These are phyloP conservation scores for Tricholoma terreum DNA, from an alignment of 768 basidiomycete genomes.

Conservation along the genomic window DNA sequence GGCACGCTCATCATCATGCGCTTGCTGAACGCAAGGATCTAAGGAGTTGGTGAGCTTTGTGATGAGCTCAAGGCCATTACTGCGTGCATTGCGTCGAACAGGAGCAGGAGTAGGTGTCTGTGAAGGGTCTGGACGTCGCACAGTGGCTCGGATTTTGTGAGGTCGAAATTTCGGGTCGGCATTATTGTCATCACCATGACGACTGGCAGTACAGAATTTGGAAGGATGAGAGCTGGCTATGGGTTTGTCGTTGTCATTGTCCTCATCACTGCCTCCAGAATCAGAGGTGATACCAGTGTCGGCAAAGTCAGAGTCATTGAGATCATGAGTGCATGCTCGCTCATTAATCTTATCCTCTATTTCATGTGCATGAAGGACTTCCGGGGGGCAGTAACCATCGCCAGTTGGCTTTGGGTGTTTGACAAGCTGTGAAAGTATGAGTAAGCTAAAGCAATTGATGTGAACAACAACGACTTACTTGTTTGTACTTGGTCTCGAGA, in stretches of 20 bases:
- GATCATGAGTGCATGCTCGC: slow-evolving; percentile 8
- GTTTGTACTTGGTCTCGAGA: slow-evolving; percentile 23
- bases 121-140: slow-evolving; percentile 5
- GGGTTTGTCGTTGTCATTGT: slow-evolving; percentile 3
- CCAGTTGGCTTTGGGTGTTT: slow-evolving; percentile 30
- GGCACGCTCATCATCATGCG: slow-evolving; percentile 21
- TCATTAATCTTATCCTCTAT: slow-evolving; percentile 15
- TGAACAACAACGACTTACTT: slow-evolving; percentile 13
- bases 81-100: slow-evolving; percentile 7
- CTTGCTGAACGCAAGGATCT: slow-evolving; percentile 21
- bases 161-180: neutral
- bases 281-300: slow-evolving; percentile 1
- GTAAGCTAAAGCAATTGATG: neutral
- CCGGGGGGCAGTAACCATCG: slow-evolving; percentile 13
- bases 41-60: slow-evolving; percentile 16
- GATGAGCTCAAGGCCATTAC: slow-evolving; percentile 17
- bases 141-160: neutral
- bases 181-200: neutral
- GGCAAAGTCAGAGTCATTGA: slow-evolving; percentile 9
- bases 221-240: neutral
- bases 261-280: slow-evolving; percentile 3
- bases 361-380: slow-evolving; percentile 7
- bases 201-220: neutral
- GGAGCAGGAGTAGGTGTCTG: slow-evolving; percentile 4
- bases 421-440: slow-evolving; percentile 1